Evolutionary conservation across 2,329 filamentous ascomycete genomes (phyloP).

Genomic region (Clonostachys rosea): DNA sequence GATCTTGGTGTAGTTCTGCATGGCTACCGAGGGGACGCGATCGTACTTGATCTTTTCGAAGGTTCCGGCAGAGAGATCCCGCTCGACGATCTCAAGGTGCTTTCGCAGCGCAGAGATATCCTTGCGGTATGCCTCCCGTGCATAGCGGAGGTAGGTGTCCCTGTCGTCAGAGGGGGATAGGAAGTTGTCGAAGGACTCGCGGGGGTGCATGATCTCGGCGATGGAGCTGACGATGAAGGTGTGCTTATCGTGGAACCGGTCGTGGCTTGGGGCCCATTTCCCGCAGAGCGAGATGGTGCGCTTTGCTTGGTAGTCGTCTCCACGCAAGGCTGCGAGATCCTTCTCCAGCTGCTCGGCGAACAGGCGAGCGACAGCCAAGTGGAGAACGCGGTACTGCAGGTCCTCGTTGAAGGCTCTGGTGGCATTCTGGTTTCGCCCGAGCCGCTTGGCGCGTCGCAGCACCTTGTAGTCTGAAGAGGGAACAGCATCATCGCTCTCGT

Average conservation of each 20-base stretch:
- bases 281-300: constrained; percentile 47
- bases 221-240: constrained; percentile 53
- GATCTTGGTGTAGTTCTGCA: constrained; percentile 43
- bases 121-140: constrained; percentile 48
- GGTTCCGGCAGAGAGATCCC: constrained; percentile 37
- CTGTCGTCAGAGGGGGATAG: constrained; percentile 30
- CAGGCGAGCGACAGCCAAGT: constrained; percentile 47
- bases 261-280: constrained; percentile 55
- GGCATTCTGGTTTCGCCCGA: constrained; percentile 32
- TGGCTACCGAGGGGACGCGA: constrained; percentile 50
- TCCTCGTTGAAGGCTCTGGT: constrained; percentile 34
- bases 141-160: constrained; percentile 46
- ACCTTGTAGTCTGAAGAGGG: constrained; percentile 4
- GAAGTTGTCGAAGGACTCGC: constrained; percentile 17
- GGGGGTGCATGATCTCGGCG: constrained; percentile 46
- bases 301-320: constrained; percentile 29
- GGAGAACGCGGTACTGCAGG: constrained; percentile 41
- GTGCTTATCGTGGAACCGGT: constrained; percentile 52
- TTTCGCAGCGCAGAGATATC: constrained; percentile 47
- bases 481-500: no score
- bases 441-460: constrained; percentile 20
- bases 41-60: constrained; percentile 50
- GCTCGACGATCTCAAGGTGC: constrained; percentile 47
- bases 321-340: constrained; percentile 36
- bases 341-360: constrained; percentile 49